phyloP scores from a whole-genome alignment of 2,329 filamentous ascomycete genomes.

The Polytolypa hystricis region DNA sequence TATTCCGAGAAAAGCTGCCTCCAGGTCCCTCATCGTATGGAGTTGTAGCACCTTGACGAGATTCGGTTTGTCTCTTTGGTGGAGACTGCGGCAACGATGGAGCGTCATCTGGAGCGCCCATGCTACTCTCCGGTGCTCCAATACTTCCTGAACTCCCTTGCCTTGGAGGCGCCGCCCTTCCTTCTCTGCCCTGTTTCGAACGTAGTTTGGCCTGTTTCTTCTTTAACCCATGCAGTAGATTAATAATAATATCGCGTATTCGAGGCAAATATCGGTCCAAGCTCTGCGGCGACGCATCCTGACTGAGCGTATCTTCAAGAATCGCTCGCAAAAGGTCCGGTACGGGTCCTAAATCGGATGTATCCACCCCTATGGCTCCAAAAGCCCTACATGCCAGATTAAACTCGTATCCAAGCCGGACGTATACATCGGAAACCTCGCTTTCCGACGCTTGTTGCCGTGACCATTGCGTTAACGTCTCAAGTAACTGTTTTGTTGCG shows the following conservation, averaged over 20 bases:
- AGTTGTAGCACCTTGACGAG: conserved; percentile 30
- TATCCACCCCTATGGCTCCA: conserved; percentile 93
- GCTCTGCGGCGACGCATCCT: conserved; percentile 88
- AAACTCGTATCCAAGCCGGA: conserved; percentile 95
- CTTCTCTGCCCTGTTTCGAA: conserved; percentile 42
- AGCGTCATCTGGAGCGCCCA: conserved; percentile 34
- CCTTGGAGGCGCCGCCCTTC: conserved; percentile 25
- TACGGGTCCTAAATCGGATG: conserved; percentile 84
- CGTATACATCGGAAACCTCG: conserved; percentile 96
- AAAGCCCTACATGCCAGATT: conserved; percentile 98
- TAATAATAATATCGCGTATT: conserved; percentile 98
- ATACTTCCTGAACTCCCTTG: conserved; percentile 39
- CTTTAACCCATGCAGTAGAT: conserved; percentile 87
- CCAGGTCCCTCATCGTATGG: conserved; percentile 25
- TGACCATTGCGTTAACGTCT: conserved; percentile 97
- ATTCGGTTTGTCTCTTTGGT: conserved; percentile 22
- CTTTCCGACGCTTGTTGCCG: conserved; percentile 82
- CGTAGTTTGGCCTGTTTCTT: conserved; percentile 86
- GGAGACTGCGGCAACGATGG: conserved; percentile 20
- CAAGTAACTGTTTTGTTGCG: conserved; percentile 92
- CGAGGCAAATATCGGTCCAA: conserved; percentile 86
- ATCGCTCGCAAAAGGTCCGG: conserved; percentile 84
- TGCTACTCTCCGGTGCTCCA: conserved; percentile 31
- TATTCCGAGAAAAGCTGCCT: conserved; percentile 15
- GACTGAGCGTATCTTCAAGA: conserved; percentile 88